A percentile compares a stretch with the other conserved stretches of the same genome.
Evolutionary conservation across 2,329 filamentous ascomycete species (phyloP).

Genomic region (Pyrenophora graminea): DNA sequence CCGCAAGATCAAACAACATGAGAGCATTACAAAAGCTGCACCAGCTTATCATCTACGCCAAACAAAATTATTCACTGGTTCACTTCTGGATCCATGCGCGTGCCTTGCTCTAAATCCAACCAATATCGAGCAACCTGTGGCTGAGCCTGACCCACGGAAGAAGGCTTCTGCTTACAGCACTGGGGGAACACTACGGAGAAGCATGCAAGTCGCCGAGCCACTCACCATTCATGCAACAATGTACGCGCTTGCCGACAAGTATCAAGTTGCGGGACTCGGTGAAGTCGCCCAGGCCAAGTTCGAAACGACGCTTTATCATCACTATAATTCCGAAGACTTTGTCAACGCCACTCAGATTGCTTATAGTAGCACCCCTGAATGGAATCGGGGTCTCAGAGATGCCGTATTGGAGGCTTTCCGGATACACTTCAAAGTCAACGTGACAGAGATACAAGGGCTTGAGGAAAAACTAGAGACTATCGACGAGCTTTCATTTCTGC

Average conservation of each 20-base stretch:
- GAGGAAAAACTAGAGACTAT: conserved; percentile 18
- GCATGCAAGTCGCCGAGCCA: conserved; percentile 36
- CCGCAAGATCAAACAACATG: conserved; percentile 4
- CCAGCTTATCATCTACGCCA: conserved; percentile 3
- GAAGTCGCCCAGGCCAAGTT: conserved; percentile 18
- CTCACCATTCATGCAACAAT: conserved; percentile 23
- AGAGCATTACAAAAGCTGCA: not conserved
- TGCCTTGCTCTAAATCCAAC: conserved; percentile 10
- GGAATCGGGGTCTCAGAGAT: conserved; percentile 39
- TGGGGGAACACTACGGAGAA: not conserved
- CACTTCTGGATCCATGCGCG: conserved; percentile 3
- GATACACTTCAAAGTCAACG: conserved; percentile 22
- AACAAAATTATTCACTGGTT: not conserved
- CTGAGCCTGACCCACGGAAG: not conserved
- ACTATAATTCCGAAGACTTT: conserved; percentile 31
- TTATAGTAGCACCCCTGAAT: conserved; percentile 32
- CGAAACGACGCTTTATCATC: conserved; percentile 8
- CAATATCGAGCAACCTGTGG: not conserved
- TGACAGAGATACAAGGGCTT: conserved; percentile 9
- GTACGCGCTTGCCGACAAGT: conserved; percentile 28
- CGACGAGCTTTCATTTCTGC: conserved; percentile 17
- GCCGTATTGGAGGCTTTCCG: conserved; percentile 27
- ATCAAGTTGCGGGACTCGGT: conserved; percentile 17
- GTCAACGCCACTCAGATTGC: conserved; percentile 29
- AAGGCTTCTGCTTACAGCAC: not conserved